phyloP scores from a whole-genome alignment of 2,329 filamentous ascomycete species.

The Arachnopeziza araneosa region DNA sequence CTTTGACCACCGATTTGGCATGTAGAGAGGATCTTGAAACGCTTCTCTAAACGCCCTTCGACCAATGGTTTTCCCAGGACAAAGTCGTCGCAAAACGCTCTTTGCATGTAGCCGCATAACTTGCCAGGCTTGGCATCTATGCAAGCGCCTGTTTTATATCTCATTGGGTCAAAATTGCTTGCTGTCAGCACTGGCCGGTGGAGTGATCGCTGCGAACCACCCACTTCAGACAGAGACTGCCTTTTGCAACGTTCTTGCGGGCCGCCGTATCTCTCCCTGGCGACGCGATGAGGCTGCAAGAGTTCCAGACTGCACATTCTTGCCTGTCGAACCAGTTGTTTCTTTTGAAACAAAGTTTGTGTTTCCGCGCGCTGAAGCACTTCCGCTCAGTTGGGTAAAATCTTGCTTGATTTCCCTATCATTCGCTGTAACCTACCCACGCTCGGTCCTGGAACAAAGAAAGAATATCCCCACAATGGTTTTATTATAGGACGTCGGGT shows the following conservation, averaged over 20 bases:
- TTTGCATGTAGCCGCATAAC: constrained; percentile 10
- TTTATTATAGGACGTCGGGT: constrained; percentile 5
- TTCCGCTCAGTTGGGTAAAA: constrained; percentile 14
- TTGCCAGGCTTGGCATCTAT: constrained; percentile 11
- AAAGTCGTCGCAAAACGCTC: constrained; percentile 20
- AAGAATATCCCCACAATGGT: constrained; percentile 12
- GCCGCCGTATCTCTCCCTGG: not conserved
- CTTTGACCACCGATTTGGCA: not conserved
- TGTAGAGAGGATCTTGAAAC: constrained; percentile 22
- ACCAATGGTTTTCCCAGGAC: constrained; percentile 20
- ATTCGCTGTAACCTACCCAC: constrained; percentile 14
- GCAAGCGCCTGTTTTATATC: constrained; percentile 16
- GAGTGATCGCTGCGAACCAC: constrained; percentile 13
- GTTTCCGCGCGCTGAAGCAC: constrained; percentile 13
- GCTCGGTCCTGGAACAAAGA: constrained; percentile 15
- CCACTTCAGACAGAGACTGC: constrained; percentile 1
- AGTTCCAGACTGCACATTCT: constrained; percentile 14
- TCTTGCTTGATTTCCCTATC: constrained; percentile 5
- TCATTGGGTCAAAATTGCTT: constrained; percentile 15
- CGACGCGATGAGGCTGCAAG: constrained; percentile 15
- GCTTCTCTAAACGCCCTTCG: constrained; percentile 12
- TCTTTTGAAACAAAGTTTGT: constrained; percentile 11
- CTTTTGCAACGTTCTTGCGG: not conserved
- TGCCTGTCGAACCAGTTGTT: constrained; percentile 20
- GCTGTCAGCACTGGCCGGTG: constrained; percentile 1